Percentiles rank a stretch among this genome's conserved stretches.
These are phyloP conservation scores for Colletotrichum magnum DNA, from an alignment of 2,329 filamentous ascomycete species.

Conservation along the genomic window DNA sequence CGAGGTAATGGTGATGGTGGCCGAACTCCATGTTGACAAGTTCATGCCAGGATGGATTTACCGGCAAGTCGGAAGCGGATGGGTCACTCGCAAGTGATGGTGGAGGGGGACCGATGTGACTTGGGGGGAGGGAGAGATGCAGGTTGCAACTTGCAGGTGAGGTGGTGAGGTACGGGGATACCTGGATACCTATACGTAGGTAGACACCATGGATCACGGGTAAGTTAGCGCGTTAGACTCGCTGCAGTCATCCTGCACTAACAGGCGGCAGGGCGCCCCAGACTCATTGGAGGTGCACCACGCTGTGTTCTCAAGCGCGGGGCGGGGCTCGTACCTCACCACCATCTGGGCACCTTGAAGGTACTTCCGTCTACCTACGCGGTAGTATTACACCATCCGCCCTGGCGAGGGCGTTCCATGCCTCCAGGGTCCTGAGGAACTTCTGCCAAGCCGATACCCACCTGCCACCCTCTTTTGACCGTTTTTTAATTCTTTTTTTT, in stretches of 20 bases:
- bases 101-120: not conserved
- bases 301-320: not conserved
- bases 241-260: conserved; percentile 33
- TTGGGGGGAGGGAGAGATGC: conserved; percentile 10
- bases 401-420: conserved; percentile 12
- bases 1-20: too few species aligned
- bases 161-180: too few species aligned
- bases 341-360: not conserved
- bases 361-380: not conserved
- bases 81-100: conserved; percentile 7
- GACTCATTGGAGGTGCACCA: not conserved
- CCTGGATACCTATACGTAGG: not conserved
- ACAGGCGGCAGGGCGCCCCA: conserved; percentile 23
- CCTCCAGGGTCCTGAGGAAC: conserved; percentile 36
- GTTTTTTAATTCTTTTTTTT: not conserved
- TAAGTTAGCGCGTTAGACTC: conserved; percentile 26
- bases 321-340: not conserved
- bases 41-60: conserved; percentile 21
- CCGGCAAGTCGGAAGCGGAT: conserved; percentile 35
- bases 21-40: not conserved
- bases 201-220: not conserved
- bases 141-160: conserved; percentile 5
- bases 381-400: not conserved
- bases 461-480: conserved; percentile 19
- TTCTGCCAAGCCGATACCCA: conserved; percentile 39